Percentiles rank a stretch among this genome's conserved stretches.
Evolutionary conservation across 2,329 filamentous ascomycete genomes (phyloP).

Genomic region (Talaromyces rugulosus): DNA sequence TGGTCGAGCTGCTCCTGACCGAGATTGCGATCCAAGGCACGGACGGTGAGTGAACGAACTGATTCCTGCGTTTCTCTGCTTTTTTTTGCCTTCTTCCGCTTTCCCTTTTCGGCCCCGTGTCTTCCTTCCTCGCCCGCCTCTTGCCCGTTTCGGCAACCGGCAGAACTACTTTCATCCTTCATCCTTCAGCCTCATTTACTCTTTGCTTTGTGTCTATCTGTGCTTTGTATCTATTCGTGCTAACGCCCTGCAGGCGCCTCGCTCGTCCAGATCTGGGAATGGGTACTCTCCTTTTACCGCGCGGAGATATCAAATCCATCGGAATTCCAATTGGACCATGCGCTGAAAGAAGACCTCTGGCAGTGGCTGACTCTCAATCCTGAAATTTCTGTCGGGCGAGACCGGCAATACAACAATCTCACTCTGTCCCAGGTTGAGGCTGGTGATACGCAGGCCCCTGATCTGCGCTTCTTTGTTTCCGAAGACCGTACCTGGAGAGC

Average conservation of each 20-base stretch:
- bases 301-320: neutral
- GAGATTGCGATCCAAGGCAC: constrained; percentile 13
- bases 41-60: constrained; percentile 1
- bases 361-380: constrained; percentile 53
- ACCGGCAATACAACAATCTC: constrained; percentile 38
- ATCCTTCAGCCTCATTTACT: neutral
- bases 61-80: neutral
- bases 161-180: neutral
- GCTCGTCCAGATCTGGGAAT: constrained; percentile 5
- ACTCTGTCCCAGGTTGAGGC: constrained; percentile 38
- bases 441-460: constrained; percentile 4
- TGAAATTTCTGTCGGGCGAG: constrained; percentile 50
- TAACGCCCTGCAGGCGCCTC: constrained; percentile 1
- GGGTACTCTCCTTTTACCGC: constrained; percentile 3
- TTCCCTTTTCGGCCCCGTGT: neutral
- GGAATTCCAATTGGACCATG: constrained; percentile 38
- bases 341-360: constrained; percentile 54
- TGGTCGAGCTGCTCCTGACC: constrained; percentile 12
- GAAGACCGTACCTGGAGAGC: constrained; percentile 57
- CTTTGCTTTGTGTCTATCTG: neutral
- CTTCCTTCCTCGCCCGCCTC: neutral
- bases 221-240: neutral
- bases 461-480: constrained; percentile 43
- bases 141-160: constrained; percentile 1
- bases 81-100: neutral